Evolutionary conservation across 106 monocot species (phyloP), one percentile per base, ranked within the genome.

Genomic region (Platanthera guangdongensis): DNA sequence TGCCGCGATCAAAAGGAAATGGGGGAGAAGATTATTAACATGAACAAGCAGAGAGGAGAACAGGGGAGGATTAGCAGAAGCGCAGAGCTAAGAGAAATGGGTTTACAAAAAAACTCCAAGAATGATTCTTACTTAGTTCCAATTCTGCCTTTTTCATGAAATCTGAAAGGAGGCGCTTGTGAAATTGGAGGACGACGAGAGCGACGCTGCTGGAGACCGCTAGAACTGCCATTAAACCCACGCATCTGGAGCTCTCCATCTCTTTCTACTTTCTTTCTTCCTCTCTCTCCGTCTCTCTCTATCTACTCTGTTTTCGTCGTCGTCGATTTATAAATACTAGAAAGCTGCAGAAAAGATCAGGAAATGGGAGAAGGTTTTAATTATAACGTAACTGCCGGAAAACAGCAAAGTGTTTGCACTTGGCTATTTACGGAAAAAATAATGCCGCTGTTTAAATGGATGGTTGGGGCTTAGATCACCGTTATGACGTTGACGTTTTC

Each of bases 181-280:
- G 85, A 9, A 80, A 60, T 74, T 85, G 85, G 18, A 78, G 53
- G 59, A 80, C 77, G 4, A 88, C 75, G 47, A 88, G 80, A 0
- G 83, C 85, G 13, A 85, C 80, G 77, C 84, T 85, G 77, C 88
- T 81, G 16, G 89, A 89, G 10, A 84, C 79, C 15, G 81, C 89
- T 60, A 86, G 47, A 8, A 89, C 86, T 11, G 89, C 89, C 86
- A 86, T 76, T 68, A 89, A 55, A n/a, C 89, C 89, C 65, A 79
- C 50, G 50, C 83, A 86, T 49, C 67, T 72, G 10, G 86, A 76
- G 50, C 81, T 77, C 47, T 81, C 89, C 89, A 89, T 82, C 75
- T 51, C 72, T 11, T 53, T 39, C 39, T 39, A 67, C 30, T 68
- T 1, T 48, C 46, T 55, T 30, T 72, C 13, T 30, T 64, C 12